A percentile compares a stretch with the other conserved stretches of the same genome.
phyloP scores from a whole-genome alignment of 805 yeast species.

The Pichia rugopelliculosa region DNA sequence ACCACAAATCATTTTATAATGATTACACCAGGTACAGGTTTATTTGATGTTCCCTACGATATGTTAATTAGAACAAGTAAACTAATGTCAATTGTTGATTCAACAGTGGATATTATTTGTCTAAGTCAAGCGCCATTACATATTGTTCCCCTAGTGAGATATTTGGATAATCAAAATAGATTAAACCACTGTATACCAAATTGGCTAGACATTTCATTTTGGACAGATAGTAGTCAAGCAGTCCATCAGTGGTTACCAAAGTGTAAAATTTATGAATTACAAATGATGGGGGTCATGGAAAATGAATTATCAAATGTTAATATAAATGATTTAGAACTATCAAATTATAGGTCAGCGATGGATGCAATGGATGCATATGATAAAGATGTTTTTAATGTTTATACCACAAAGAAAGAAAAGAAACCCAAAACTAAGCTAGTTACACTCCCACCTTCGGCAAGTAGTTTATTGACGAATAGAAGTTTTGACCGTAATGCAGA shows the following conservation, averaged over 20 bases:
- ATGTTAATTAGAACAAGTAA: conserved; percentile 67
- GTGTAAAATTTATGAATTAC: conserved; percentile 89
- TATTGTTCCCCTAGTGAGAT: conserved; percentile 81
- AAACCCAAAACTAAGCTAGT: neutral
- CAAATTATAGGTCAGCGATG: conserved; percentile 32
- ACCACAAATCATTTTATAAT: conserved; percentile 87
- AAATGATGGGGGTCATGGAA: conserved; percentile 98
- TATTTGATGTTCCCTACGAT: conserved; percentile 84
- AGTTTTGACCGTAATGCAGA: neutral
- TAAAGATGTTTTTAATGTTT: conserved; percentile 37
- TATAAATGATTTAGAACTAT: conserved; percentile 47
- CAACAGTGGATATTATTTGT: conserved; percentile 84
- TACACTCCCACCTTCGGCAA: neutral
- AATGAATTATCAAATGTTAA: conserved; percentile 69
- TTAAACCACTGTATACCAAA: conserved; percentile 78
- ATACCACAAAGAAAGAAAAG: conserved; percentile 1
- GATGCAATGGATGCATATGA: conserved; percentile 71
- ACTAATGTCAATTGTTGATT: conserved; percentile 67
- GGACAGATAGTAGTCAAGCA: conserved; percentile 50
- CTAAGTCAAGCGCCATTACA: conserved; percentile 88
- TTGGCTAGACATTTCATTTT: conserved; percentile 93
- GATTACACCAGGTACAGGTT: conserved; percentile 87
- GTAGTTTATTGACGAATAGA: neutral
- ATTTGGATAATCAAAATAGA: conserved; percentile 42
- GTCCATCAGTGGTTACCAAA: conserved; percentile 80